phyloP scores from a whole-genome alignment of 345 rosid species.

The Camelina hispida region DNA sequence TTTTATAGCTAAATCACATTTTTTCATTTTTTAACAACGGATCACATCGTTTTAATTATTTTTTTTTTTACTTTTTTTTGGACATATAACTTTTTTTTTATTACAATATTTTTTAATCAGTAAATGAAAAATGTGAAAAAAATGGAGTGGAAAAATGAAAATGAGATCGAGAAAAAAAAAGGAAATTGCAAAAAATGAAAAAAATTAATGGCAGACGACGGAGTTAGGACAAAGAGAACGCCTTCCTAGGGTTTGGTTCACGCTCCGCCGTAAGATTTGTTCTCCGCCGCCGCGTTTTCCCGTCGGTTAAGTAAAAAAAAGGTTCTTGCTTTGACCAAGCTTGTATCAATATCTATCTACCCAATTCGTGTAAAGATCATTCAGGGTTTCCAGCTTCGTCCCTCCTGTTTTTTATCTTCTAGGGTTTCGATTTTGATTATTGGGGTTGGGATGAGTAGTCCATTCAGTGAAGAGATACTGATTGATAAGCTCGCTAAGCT shows the following conservation, averaged over 20 bases:
- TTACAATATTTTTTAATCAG: background rate
- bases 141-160: background rate
- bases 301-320: background rate
- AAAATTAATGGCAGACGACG: slow-evolving; percentile 10
- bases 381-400: slow-evolving; percentile 10
- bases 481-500: slow-evolving; percentile 96
- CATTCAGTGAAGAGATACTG: slow-evolving; percentile 83
- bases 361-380: slow-evolving; percentile 1
- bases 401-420: too few species aligned
- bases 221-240: slow-evolving; percentile 9
- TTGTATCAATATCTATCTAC: background rate
- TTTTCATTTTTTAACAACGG: background rate
- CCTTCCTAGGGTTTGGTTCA: slow-evolving; percentile 13
- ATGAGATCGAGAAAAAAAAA: background rate
- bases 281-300: background rate
- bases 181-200: background rate
- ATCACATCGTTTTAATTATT: background rate
- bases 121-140: too few species aligned
- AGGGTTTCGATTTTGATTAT: slow-evolving; percentile 8
- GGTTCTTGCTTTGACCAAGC: background rate
- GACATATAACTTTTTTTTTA: too few species aligned
- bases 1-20: background rate
- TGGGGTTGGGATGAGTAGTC: slow-evolving; percentile 78
- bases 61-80: too few species aligned
- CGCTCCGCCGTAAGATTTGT: slow-evolving; percentile 28